phyloP scores from a whole-genome alignment of 2,329 filamentous ascomycete genomes.

The Apiospora malaysiana region DNA sequence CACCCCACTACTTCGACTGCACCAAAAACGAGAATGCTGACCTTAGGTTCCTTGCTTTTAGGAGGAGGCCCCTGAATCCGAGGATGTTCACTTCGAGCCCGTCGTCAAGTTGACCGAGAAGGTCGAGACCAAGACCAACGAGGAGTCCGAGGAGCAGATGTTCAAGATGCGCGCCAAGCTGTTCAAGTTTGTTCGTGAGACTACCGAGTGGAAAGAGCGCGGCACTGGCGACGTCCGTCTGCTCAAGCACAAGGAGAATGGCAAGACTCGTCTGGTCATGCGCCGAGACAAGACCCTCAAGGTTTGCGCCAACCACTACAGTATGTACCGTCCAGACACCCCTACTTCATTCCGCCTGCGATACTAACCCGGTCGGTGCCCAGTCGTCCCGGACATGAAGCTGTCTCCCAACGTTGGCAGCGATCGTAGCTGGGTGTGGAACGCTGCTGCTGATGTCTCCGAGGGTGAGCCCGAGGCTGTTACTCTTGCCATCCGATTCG shows the following conservation, averaged over 20 bases:
- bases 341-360: not conserved
- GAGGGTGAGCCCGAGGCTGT: conserved; percentile 97
- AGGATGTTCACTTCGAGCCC: conserved; percentile 96
- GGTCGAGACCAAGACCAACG: conserved; percentile 96
- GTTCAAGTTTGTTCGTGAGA: conserved; percentile 94
- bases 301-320: conserved; percentile 99
- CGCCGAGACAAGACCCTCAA: conserved; percentile 99
- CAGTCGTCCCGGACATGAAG: conserved; percentile 98
- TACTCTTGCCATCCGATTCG: conserved; percentile 95
- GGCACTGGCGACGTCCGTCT: conserved; percentile 95
- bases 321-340: conserved; percentile 59
- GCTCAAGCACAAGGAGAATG: conserved; percentile 98
- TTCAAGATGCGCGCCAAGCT: conserved; percentile 99
- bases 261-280: conserved; percentile 97
- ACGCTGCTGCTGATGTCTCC: conserved; percentile 94
- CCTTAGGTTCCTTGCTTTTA: conserved; percentile 21
- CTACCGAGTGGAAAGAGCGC: conserved; percentile 98
- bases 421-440: conserved; percentile 99
- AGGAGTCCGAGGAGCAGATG: conserved; percentile 94
- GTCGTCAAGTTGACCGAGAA: conserved; percentile 96
- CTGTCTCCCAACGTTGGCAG: conserved; percentile 96
- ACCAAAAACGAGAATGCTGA: conserved; percentile 4
- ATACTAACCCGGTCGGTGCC: conserved; percentile 22
- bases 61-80: conserved; percentile 81
- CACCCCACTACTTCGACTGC: conserved; percentile 21